Evolutionary conservation across 2,329 filamentous ascomycete species (phyloP).

Genomic region (Fusarium circinatum): DNA sequence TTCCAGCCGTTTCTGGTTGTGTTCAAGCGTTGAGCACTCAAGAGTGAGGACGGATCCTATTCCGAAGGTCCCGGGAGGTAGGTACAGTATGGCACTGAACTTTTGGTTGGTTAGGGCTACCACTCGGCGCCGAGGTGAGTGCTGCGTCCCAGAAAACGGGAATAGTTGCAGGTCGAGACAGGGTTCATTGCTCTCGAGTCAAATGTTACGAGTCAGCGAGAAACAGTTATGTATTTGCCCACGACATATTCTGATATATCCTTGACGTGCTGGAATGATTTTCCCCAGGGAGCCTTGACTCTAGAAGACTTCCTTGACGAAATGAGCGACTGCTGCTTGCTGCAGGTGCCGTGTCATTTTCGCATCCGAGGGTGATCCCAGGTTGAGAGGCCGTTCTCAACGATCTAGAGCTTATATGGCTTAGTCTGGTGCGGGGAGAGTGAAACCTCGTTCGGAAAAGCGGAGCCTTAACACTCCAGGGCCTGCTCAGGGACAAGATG

Average conservation of each 20-base stretch:
- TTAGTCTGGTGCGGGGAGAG: constrained; percentile 44
- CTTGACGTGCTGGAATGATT: constrained; percentile 17
- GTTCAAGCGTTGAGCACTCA: constrained; percentile 11
- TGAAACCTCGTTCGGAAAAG: constrained; percentile 42
- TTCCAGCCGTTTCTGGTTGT: constrained; percentile 14
- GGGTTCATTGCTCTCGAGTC: not conserved
- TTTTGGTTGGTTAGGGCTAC: not conserved
- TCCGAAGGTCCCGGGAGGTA: constrained; percentile 20
- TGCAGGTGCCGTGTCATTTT: constrained; percentile 37
- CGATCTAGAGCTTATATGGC: constrained; percentile 32
- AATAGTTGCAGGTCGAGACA: not conserved
- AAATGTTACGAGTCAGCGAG: not conserved
- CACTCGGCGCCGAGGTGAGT: not conserved
- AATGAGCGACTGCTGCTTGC: not conserved
- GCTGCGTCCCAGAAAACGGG: not conserved
- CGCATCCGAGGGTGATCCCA: constrained; percentile 22
- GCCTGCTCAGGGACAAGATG: constrained; percentile 15
- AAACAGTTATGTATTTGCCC: not conserved
- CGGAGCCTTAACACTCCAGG: constrained; percentile 26
- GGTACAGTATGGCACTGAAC: not conserved
- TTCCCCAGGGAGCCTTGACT: constrained; percentile 20
- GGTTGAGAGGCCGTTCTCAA: constrained; percentile 12
- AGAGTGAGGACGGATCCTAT: constrained; percentile 18
- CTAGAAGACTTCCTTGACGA: not conserved
- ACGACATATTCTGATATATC: not conserved